phyloP scores from a whole-genome alignment of 306 rosid species.

The Gillenia trifoliata region DNA sequence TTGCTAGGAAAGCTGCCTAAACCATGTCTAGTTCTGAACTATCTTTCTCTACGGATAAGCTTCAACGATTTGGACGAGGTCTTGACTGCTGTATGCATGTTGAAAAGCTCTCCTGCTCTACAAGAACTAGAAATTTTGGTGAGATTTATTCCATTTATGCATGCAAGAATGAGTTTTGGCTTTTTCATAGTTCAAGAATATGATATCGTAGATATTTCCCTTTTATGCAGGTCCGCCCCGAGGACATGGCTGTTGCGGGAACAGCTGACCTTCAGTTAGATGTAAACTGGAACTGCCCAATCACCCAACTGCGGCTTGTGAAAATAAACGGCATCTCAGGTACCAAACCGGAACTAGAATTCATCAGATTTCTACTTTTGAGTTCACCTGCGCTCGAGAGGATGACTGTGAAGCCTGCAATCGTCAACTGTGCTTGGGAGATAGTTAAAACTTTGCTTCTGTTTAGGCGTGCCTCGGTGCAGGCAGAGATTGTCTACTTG shows the following conservation, averaged over 20 bases:
- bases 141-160: constrained; percentile 19
- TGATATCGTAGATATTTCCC: constrained; percentile 2
- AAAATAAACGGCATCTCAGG: constrained; percentile 39
- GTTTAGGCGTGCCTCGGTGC: constrained; percentile 43
- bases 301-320: constrained; percentile 37
- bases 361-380: constrained; percentile 44
- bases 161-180: background rate
- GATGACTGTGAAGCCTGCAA: constrained; percentile 49
- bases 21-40: constrained; percentile 42
- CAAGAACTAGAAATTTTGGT: constrained; percentile 57
- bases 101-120: constrained; percentile 53
- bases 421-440: constrained; percentile 13
- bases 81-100: constrained; percentile 43
- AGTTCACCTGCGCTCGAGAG: constrained; percentile 45
- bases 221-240: constrained; percentile 37
- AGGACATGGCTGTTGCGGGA: constrained; percentile 16
- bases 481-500: constrained; percentile 46
- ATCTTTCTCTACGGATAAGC: constrained; percentile 49
- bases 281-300: constrained; percentile 15
- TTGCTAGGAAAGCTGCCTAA: constrained; percentile 39
- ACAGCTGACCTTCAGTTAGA: constrained; percentile 19
- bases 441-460: constrained; percentile 43
- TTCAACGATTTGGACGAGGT: constrained; percentile 46
- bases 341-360: constrained; percentile 39
- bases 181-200: background rate